phyloP scores from a whole-genome alignment of 2,329 filamentous ascomycete genomes.

The Spiromastix sp. region DNA sequence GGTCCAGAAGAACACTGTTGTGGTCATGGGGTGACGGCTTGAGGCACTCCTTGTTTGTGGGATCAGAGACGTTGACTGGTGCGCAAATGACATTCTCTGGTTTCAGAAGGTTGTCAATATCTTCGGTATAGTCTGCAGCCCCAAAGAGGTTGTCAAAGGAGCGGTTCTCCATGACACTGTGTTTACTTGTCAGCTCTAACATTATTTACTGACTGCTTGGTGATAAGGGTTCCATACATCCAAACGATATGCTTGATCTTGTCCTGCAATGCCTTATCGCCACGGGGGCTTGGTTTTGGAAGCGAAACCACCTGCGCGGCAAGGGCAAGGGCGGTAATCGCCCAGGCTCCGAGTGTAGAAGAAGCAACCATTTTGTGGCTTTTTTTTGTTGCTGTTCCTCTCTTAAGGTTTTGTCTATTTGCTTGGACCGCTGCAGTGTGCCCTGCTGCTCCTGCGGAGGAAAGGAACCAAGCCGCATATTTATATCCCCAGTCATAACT shows the following conservation, averaged over 20 bases:
- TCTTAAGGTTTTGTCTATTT: no score
- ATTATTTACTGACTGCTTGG: background rate
- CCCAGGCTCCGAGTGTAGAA: background rate
- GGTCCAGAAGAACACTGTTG: slow-evolving; percentile 34
- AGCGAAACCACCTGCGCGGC: background rate
- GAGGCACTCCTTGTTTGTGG: slow-evolving; percentile 15
- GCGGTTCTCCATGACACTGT: slow-evolving; percentile 30
- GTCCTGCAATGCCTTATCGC: slow-evolving; percentile 11
- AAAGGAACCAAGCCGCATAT: no score
- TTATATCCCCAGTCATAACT: no score
- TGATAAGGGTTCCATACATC: slow-evolving; percentile 10
- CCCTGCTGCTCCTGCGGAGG: no score
- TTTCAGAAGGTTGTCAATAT: slow-evolving; percentile 29
- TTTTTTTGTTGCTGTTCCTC: no score
- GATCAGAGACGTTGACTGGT: slow-evolving; percentile 26
- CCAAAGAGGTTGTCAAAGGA: slow-evolving; percentile 37
- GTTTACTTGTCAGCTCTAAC: background rate
- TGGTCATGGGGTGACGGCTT: slow-evolving; percentile 29
- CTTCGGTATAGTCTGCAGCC: slow-evolving; percentile 21
- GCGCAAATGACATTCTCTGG: slow-evolving; percentile 35
- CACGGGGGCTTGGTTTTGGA: background rate
- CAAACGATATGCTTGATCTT: slow-evolving; percentile 30
- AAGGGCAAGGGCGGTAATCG: background rate
- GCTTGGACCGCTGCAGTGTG: no score
- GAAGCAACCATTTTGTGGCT: slow-evolving; percentile 1